Percentiles rank a stretch among this genome's conserved stretches.
Conservation (phyloP, 2,329 filamentous ascomycete genomes). For the Hysterium pulicare region DNA sequence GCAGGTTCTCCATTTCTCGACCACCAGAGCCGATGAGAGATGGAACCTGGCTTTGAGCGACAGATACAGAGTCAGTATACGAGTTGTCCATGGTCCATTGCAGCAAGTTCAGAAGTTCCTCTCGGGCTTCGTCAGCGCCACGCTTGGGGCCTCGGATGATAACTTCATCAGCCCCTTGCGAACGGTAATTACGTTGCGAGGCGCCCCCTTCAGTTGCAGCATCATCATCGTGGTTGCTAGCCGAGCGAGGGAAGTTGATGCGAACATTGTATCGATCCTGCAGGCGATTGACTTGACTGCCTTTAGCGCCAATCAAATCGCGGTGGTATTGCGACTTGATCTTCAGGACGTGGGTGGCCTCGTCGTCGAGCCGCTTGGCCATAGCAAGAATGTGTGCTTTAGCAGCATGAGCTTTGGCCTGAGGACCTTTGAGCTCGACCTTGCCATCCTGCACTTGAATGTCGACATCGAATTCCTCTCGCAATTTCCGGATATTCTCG, state of each 20-base stretch:
- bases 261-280: constrained; percentile 91
- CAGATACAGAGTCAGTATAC: constrained; percentile 71
- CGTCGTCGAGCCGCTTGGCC: constrained; percentile 82
- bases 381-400: constrained; percentile 77
- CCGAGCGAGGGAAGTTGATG: constrained; percentile 86
- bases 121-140: constrained; percentile 86
- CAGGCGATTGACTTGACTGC: constrained; percentile 83
- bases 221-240: constrained; percentile 66
- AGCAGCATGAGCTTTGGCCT: constrained; percentile 86
- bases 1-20: constrained; percentile 84
- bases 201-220: constrained; percentile 58
- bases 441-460: constrained; percentile 92
- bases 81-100: constrained; percentile 91
- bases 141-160: constrained; percentile 86
- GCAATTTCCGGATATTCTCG: constrained; percentile 66
- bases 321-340: constrained; percentile 92
- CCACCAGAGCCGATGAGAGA: constrained; percentile 89
- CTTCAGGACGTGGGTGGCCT: constrained; percentile 81
- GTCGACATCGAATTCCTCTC: constrained; percentile 68
- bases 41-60: constrained; percentile 90
- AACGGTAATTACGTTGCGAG: constrained; percentile 56
- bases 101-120: constrained; percentile 83
- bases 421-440: constrained; percentile 92
- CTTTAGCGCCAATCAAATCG: constrained; percentile 86
- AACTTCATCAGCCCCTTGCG: constrained; percentile 84